Evolutionary conservation across 345 rosid species (phyloP).

Genomic region (Lumnitzera littorea): DNA sequence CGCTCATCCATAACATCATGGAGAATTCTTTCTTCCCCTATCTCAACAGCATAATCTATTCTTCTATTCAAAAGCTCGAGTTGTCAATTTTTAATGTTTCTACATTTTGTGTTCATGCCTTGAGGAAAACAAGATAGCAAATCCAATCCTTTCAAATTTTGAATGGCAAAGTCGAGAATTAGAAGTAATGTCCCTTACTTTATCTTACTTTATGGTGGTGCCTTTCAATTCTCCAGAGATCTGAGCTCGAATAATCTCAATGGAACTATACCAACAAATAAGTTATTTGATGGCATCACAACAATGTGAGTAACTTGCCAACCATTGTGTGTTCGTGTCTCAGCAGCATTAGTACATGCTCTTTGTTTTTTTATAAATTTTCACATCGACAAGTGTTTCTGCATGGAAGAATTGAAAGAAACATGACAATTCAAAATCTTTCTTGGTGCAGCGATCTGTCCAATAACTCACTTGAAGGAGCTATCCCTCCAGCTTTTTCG

Average conservation of each 20-base stretch:
- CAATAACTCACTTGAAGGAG: slow-evolving; percentile 40
- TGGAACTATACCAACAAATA: slow-evolving; percentile 63
- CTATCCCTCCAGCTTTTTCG: slow-evolving; percentile 46
- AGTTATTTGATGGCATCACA: slow-evolving; percentile 59
- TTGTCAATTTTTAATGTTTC: no score
- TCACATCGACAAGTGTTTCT: not conserved
- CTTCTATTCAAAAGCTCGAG: no score
- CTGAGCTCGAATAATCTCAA: slow-evolving; percentile 70
- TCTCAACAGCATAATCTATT: not conserved
- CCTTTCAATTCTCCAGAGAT: slow-evolving; percentile 43
- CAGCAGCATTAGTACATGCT: no score
- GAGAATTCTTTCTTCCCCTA: not conserved
- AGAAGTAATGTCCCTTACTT: not conserved
- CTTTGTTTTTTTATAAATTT: not conserved
- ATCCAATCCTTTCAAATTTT: not conserved
- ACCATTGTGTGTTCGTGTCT: no score
- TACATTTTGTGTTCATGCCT: no score
- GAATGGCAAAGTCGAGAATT: not conserved
- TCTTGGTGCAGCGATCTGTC: slow-evolving; percentile 40
- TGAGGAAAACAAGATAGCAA: no score
- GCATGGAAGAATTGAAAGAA: not conserved
- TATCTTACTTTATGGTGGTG: not conserved
- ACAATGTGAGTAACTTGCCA: slow-evolving; percentile 51
- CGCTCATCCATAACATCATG: not conserved
- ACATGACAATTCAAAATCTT: not conserved